Base-by-base conservation (phyloP, 768 basidiomycete species). In the Leucosporidium scottii region DNA sequence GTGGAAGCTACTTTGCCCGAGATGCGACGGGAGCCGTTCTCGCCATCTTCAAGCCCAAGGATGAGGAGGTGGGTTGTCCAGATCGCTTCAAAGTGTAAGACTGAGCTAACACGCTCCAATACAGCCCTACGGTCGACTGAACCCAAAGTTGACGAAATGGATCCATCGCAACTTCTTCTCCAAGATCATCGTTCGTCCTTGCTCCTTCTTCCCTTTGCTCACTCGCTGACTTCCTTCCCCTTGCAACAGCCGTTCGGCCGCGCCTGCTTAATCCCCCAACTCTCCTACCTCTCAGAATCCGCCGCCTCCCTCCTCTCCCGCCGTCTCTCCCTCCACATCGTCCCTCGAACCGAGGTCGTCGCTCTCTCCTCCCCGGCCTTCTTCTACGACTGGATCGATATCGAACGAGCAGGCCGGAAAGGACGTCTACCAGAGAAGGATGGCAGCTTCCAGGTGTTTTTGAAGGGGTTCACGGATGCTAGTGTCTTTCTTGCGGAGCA, bases 331-430 rank as follows among this genome's bases (percentile, higher is more conserved):
- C 79, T 92, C 18, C 79, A 88, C 73, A 90, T 94, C 65, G 92
- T 94, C 12, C 92, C 92, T 58, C 85, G 85, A 23, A 94, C 92
- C 0, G 85, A 90, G 71, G 81, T 93, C 3, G 90, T 90, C 25
- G 87, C 88, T 0, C 79, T 94, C 51, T 88, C 90, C 17, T 90
- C 88, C 75, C 86, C 86, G 85, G 88, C 90, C 8, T 94, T 94
- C 78, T 94, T 89, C 78, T 94, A 93, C 73, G 89, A 91, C 74
- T 93, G 90, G 90, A 80, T 91, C 34, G 91, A 93, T 74, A 82
- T 90, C 66, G 89, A 71, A 23, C 58, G 66, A 12, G 69, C 66
- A 48, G 44, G 47, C 9, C 1, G 15, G 25, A 13, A 92, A 90
- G 79, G 91, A 75, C 82, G 83, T 1, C 77, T 93, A 25, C 90